Evolutionary conservation across 768 basidiomycete genomes (phyloP).

Genomic region (Leccinellum albellum): DNA sequence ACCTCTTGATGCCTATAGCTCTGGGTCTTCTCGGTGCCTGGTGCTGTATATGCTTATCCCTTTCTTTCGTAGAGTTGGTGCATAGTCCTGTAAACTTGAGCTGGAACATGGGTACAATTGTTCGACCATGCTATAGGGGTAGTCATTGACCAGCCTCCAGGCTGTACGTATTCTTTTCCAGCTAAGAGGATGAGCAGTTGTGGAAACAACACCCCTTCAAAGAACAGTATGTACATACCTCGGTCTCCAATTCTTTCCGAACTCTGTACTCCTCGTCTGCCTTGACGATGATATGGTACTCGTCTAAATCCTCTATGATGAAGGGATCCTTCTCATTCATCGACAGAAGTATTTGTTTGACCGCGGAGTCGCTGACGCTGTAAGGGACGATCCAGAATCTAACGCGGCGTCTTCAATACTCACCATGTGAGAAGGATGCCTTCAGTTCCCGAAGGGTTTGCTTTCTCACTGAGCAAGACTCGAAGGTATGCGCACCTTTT

Average conservation of each 20-base stretch:
- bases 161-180: slow-evolving; percentile 86
- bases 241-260: slow-evolving; percentile 64
- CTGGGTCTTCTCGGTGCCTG: background rate
- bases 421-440: slow-evolving; percentile 70
- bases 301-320: slow-evolving; percentile 85
- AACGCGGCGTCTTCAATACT: slow-evolving; percentile 13
- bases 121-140: background rate
- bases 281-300: slow-evolving; percentile 78
- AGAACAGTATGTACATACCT: slow-evolving; percentile 41
- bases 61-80: background rate
- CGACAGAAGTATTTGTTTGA: slow-evolving; percentile 80
- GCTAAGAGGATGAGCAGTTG: slow-evolving; percentile 32
- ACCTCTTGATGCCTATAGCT: background rate
- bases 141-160: slow-evolving; percentile 41
- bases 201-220: background rate
- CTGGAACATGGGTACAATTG: background rate
- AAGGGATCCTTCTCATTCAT: slow-evolving; percentile 81
- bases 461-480: slow-evolving; percentile 3
- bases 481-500: slow-evolving; percentile 42
- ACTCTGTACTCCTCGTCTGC: slow-evolving; percentile 78
- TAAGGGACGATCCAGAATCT: background rate
- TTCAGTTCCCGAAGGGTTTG: slow-evolving; percentile 23
- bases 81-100: background rate
- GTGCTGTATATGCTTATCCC: background rate
- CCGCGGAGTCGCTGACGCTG: slow-evolving; percentile 69